Percentiles rank a stretch among this genome's conserved stretches.
Evolutionary conservation across 495 filamentous ascomycete species (phyloP).

Genomic region (Trichocladium uniseriatum): DNA sequence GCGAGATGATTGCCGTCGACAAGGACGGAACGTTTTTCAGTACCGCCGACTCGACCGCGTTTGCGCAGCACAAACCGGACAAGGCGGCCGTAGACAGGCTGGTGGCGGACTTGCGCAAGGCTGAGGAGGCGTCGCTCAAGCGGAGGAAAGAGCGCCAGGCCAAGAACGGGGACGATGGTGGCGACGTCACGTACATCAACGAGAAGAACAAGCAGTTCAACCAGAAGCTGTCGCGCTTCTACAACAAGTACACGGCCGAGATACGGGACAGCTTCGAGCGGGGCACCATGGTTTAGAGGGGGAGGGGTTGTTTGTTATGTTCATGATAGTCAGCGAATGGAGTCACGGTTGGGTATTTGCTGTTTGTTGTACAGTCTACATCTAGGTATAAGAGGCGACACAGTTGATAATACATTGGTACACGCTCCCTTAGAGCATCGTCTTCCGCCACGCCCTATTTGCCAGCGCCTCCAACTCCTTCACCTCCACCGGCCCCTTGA

Average conservation of each 20-base stretch:
- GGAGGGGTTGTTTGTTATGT: slow-evolving; percentile 10
- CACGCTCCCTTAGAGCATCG: slow-evolving; percentile 53
- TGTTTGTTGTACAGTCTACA: slow-evolving; percentile 9
- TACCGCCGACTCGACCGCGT: slow-evolving; percentile 69
- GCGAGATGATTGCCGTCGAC: slow-evolving; percentile 89
- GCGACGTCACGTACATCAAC: slow-evolving; percentile 97
- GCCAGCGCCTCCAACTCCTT: slow-evolving; percentile 64
- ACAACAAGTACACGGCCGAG: slow-evolving; percentile 97
- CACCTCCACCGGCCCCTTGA: slow-evolving; percentile 60
- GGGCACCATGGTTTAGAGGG: slow-evolving; percentile 69
- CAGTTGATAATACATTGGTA: not conserved
- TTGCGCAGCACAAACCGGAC: slow-evolving; percentile 77
- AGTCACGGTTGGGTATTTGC: slow-evolving; percentile 12
- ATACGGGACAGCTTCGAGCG: slow-evolving; percentile 97
- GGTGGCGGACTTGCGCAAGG: slow-evolving; percentile 77
- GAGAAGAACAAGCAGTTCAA: slow-evolving; percentile 99
- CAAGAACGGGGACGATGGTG: slow-evolving; percentile 62
- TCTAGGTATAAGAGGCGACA: not conserved
- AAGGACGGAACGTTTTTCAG: slow-evolving; percentile 83
- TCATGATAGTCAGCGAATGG: slow-evolving; percentile 4
- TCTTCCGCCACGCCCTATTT: slow-evolving; percentile 67
- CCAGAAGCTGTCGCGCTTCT: slow-evolving; percentile 88
- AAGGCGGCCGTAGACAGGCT: slow-evolving; percentile 85
- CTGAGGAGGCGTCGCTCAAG: slow-evolving; percentile 75
- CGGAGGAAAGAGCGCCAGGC: slow-evolving; percentile 70